Conservation (phyloP, 768 basidiomycete genomes). For the Daedalea quercina region DNA sequence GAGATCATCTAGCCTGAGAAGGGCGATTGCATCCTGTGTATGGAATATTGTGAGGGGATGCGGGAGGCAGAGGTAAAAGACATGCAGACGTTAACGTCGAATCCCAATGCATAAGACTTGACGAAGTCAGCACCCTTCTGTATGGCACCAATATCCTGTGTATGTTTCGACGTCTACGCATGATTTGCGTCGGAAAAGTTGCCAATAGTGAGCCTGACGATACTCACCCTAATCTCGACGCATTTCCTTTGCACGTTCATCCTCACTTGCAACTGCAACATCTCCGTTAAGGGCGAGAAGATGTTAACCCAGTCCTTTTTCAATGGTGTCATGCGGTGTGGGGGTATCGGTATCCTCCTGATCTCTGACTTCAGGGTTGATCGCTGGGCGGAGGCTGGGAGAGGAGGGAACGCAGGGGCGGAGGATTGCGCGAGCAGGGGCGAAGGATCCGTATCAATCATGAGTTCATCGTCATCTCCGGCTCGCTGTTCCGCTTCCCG, state of each 20-base stretch:
- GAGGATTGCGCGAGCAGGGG: constrained; percentile 36
- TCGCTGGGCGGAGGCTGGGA: constrained; percentile 51
- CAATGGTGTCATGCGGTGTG: constrained; percentile 94
- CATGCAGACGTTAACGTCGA: constrained; percentile 79
- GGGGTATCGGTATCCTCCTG: constrained; percentile 87
- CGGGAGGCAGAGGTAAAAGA: not conserved
- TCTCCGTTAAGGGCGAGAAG: constrained; percentile 93
- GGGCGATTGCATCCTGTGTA: constrained; percentile 87
- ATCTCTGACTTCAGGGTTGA: constrained; percentile 71
- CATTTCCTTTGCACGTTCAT: constrained; percentile 91
- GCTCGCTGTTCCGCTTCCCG: not conserved
- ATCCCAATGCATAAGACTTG: constrained; percentile 90
- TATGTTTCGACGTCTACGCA: constrained; percentile 84
- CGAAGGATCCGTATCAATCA: constrained; percentile 49
- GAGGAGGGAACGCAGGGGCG: constrained; percentile 64
- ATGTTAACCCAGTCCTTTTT: constrained; percentile 96
- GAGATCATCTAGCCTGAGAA: constrained; percentile 91
- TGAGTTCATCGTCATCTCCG: constrained; percentile 52
- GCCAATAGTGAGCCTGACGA: no score
- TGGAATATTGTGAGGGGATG: not conserved
- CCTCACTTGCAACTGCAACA: constrained; percentile 89
- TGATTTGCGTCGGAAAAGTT: no score
- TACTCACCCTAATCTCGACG: constrained; percentile 86
- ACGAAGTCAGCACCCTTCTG: constrained; percentile 98
- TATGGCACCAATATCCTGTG: constrained; percentile 85